phyloP scores from a whole-genome alignment of 805 yeast genomes.

The Kodamaea kakaduensis region DNA sequence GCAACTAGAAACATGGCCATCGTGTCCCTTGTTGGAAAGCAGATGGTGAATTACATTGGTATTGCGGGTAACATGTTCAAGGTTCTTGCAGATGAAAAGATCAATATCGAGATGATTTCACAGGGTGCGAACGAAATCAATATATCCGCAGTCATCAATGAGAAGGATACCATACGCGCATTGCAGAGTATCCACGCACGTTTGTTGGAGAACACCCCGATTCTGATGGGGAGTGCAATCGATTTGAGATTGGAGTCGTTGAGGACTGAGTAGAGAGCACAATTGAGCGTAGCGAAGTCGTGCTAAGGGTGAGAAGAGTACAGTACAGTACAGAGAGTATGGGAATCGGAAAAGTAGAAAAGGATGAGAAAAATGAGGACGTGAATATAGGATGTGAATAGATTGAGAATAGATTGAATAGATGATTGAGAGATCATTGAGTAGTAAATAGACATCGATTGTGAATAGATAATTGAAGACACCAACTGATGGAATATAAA shows the following conservation, averaged over 20 bases:
- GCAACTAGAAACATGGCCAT: conserved; percentile 84
- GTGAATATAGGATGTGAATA: too few relatives aligned
- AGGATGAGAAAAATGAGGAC: too few relatives aligned
- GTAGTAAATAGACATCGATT: too few relatives aligned
- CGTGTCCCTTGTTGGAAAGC: conserved; percentile 91
- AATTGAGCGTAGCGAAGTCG: too few relatives aligned
- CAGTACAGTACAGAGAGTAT: too few relatives aligned
- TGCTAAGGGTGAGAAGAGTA: too few relatives aligned
- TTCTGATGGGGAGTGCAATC: conserved; percentile 23
- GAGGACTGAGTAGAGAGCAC: conserved; percentile 12
- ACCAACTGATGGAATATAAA: too few relatives aligned
- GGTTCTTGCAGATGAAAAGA: conserved; percentile 83
- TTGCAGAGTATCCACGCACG: conserved; percentile 79
- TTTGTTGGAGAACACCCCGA: conserved; percentile 46
- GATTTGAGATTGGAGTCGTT: conserved; percentile 31
- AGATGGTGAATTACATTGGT: conserved; percentile 95
- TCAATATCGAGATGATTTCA: conserved; percentile 95
- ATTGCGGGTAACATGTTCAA: conserved; percentile 97
- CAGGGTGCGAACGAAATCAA: conserved; percentile 99
- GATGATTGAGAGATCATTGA: too few relatives aligned
- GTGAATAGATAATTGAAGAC: too few relatives aligned
- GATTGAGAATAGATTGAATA: too few relatives aligned
- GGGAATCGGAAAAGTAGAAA: too few relatives aligned
- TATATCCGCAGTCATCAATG: conserved; percentile 90
- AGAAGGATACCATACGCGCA: conserved; percentile 78